A percentile compares a stretch with the other conserved stretches of the same genome.
Conservation (phyloP, 1,139 yeast species). For the Saccharomyces hybrid region DNA sequence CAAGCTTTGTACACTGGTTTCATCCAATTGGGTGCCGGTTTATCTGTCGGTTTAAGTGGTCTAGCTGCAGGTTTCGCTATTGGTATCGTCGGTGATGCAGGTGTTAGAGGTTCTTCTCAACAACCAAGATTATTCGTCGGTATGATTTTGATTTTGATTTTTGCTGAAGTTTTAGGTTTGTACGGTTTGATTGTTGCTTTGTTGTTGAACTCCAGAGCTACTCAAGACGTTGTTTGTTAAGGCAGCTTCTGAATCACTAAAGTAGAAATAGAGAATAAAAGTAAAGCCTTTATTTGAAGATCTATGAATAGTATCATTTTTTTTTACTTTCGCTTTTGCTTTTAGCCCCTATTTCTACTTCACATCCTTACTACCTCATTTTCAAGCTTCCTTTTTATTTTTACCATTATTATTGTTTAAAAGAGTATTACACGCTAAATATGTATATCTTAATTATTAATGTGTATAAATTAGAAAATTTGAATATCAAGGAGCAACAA, state of each 20-base stretch:
- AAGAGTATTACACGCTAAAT: background rate
- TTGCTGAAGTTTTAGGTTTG: slow-evolving; percentile 96
- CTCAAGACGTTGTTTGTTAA: slow-evolving; percentile 81
- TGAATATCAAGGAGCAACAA: background rate
- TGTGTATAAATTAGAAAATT: background rate
- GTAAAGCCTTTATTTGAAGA: background rate
- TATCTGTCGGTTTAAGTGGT: slow-evolving; percentile 94
- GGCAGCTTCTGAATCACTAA: background rate
- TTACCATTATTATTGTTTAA: background rate
- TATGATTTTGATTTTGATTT: slow-evolving; percentile 92
- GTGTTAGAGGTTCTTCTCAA: slow-evolving; percentile 93
- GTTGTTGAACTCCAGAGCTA: slow-evolving; percentile 93
- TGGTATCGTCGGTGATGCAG: slow-evolving; percentile 98
- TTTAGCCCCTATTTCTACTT: background rate
- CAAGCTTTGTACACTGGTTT: slow-evolving; percentile 96
- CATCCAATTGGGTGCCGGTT: slow-evolving; percentile 96
- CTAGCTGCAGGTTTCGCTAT: slow-evolving; percentile 97
- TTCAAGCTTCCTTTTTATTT: background rate
- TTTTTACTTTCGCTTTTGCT: background rate
- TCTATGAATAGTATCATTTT: background rate
- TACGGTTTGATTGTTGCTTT: slow-evolving; percentile 97
- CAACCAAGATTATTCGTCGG: slow-evolving; percentile 97
- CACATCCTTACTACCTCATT: background rate
- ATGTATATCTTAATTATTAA: background rate
- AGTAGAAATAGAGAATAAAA: background rate